Percentiles rank a stretch among this genome's conserved stretches.
Evolutionary conservation across 257 asterid species (phyloP).

Genomic region (Solanum chaucha): DNA sequence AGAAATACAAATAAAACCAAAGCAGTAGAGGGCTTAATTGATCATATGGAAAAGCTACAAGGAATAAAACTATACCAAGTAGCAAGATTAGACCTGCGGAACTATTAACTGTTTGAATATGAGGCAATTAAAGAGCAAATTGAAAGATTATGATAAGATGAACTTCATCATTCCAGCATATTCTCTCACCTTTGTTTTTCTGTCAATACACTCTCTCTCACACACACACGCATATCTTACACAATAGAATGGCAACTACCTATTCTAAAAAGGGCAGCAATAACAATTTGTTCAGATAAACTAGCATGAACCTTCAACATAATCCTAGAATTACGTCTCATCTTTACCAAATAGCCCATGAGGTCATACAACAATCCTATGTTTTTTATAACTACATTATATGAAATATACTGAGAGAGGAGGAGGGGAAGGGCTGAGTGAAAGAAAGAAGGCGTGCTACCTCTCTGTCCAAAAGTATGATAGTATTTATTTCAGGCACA

Average conservation of each 20-base stretch:
- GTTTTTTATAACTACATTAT: not conserved
- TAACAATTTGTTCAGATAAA: not conserved
- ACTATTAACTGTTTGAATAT: not conserved
- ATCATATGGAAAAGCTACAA: not conserved
- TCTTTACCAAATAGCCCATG: not conserved
- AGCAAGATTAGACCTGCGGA: not conserved
- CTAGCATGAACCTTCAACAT: not conserved
- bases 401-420: not conserved
- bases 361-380: not conserved
- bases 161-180: not conserved
- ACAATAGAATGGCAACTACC: not conserved
- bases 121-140: not conserved
- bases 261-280: not conserved
- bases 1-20: not conserved
- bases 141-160: not conserved
- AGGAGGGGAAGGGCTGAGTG: not conserved
- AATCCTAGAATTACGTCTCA: not conserved
- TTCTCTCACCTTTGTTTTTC: not conserved
- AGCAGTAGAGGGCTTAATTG: not conserved
- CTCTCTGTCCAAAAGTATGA: slow-evolving; percentile 93
- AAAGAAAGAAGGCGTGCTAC: slow-evolving; percentile 14
- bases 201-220: not conserved
- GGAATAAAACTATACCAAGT: not conserved
- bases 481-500: slow-evolving; percentile 83
- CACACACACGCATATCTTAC: not conserved